phyloP scores from a whole-genome alignment of 108 stramenopile species.

The Cylindrotheca closterium region DNA sequence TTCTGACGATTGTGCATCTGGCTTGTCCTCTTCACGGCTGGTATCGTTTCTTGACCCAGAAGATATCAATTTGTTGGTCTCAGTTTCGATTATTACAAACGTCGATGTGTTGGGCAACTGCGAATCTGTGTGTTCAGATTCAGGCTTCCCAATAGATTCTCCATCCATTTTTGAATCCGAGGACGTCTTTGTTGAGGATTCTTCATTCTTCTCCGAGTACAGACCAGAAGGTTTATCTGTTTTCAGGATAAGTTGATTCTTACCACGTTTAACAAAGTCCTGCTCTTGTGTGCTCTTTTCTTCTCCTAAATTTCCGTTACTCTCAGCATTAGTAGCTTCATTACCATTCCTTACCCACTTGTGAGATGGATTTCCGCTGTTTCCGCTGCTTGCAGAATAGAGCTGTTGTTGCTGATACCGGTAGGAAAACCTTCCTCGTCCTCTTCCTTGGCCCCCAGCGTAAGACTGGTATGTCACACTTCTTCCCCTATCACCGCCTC shows the following conservation, averaged over 20 bases:
- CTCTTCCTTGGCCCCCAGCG: constrained; percentile 8
- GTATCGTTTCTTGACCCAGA: too few species aligned
- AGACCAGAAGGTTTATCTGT: background rate
- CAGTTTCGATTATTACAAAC: background rate
- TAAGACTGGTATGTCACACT: background rate
- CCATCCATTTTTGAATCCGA: background rate
- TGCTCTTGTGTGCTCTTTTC: background rate
- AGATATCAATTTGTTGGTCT: too few species aligned
- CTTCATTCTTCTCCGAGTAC: constrained; percentile 7
- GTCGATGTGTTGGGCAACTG: background rate
- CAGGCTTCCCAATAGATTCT: background rate
- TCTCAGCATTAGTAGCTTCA: background rate
- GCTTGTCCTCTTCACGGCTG: background rate
- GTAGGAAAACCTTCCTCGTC: background rate
- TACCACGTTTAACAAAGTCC: constrained; percentile 14
- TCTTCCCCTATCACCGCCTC: constrained; percentile 5
- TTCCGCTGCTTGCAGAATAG: background rate
- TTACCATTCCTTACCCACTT: background rate
- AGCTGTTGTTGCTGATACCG: background rate
- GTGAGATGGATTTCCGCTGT: background rate
- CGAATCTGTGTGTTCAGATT: background rate
- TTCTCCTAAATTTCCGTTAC: background rate
- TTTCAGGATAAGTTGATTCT: constrained; percentile 16
- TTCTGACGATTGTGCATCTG: background rate
- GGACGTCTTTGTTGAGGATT: background rate